Evolutionary conservation across 306 rosid species (phyloP), one percentile per base, ranked within the genome.

Genomic region (Neltuma alba): DNA sequence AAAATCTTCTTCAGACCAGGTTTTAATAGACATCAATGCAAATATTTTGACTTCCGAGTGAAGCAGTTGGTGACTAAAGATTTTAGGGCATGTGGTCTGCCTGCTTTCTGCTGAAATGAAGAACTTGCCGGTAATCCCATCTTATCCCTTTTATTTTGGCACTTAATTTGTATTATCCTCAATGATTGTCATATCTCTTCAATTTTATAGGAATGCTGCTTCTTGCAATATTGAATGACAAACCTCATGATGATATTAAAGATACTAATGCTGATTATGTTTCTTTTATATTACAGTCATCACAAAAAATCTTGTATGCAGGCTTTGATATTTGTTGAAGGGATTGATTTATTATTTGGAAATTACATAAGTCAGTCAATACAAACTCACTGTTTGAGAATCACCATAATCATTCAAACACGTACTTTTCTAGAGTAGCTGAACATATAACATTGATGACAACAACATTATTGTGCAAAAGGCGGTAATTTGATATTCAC

Each of bases 81-180:
- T 68, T 75, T 80, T 38, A 81, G 45, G 84, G 82, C 55, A 84
- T 87, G 86, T 65, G 38, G 86, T 78, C 84, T 65, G 68, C 82
- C 83, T 66, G 74, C 76, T 70, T 81, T 81, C 88, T 75, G 82
- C 84, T 84, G 87, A 75, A 87, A 87, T 87, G 90, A 87, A 87
- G 90, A 84, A 84, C 72, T 81, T 79, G 82, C 87, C 84, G 90
- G 90, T 87, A 81, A 78, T 71, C 34, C 48, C 20, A 3, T 58
- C 15, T 0, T 30, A 68, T 64, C 34, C 70, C 9, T 81, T 37
- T 75, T 28, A 71, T 45, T 38, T 80, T 64, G 28, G 36, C 40
- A 38, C 44, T 30, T 74, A 62, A 55, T 74, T 42, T 81, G 71
- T 61, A 18, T 68, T 42, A 73, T 77, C 31, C 74, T 34, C 66